Evolutionary conservation across 73 alveolate genomes (phyloP), one percentile per base, ranked within the genome.

Genomic region (Paramecium sonneborni): DNA sequence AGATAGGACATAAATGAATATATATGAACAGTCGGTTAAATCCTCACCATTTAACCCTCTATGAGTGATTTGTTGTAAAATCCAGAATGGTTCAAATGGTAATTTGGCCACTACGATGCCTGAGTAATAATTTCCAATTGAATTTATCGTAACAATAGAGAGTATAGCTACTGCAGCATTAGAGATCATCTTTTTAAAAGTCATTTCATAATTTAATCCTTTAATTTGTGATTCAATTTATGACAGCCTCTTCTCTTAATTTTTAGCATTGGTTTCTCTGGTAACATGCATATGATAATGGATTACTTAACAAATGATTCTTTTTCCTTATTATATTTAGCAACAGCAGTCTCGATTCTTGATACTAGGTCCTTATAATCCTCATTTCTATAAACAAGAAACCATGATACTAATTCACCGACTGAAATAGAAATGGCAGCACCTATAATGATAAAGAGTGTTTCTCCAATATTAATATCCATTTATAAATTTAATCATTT

Each of bases 51-150:
- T 93, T 12, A 97, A 68, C 30, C 95, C 96, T 95, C 99, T 93
- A 89, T 97, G 99, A 76, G 99, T 96, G 85, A 97, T 92, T 21
- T 92, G 76, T 85, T 95, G 92, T 79, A 97, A 87, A 79, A 97
- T 69, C 46, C 95, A 93, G 76, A 97, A 57, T 43, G 99, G 99
- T 48, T 85, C 95, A 93, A 97, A 97, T 20, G 99, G 99, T 15
- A 97, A 89, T 88, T 97, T 96, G 24, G 99, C 99, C 11, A 97
- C 99, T 28, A 97, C 98, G 9, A 97, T 96, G 48, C 99, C 99
- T 85, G 93, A 93, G 58, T 92, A 94, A 76, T 85, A 94, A 76
- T 95, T 85, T 35, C 94, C 93, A 69, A 96, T 52, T 68, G 95
- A 74, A 55, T 90, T 52, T 58, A 93, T 39, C 58, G 93, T 57